These are phyloP conservation scores for Venturia effusa DNA, from an alignment of 2,329 filamentous ascomycete species.

Conservation along the genomic window DNA sequence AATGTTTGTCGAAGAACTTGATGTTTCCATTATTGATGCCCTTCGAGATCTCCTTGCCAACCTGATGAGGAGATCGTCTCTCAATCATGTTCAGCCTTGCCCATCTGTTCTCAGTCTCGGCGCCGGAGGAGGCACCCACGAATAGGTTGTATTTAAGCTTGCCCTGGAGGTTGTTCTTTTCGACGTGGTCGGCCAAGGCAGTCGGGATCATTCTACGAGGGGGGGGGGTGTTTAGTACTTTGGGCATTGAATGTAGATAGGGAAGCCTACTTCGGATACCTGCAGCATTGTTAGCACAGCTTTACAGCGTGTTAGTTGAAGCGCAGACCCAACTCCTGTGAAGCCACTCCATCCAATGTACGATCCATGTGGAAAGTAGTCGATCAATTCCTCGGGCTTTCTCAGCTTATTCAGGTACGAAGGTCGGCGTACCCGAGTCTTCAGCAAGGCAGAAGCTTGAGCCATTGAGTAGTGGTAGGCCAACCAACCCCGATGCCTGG, in stretches of 20 bases:
- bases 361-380: conserved; percentile 72
- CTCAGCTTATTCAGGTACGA: conserved; percentile 72
- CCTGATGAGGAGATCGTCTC: conserved; percentile 72
- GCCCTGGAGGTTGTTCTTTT: conserved; percentile 74
- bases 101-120: conserved; percentile 88
- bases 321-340: conserved; percentile 35
- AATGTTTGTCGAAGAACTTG: conserved; percentile 87
- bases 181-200: conserved; percentile 77
- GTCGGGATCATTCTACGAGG: conserved; percentile 55
- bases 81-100: conserved; percentile 85
- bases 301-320: not conserved
- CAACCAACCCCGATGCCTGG: not conserved
- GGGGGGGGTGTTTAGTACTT: not conserved
- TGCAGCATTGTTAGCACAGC: conserved; percentile 47
- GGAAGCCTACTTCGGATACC: conserved; percentile 65
- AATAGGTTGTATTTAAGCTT: conserved; percentile 80
- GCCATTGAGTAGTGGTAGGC: conserved; percentile 27
- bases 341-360: conserved; percentile 90
- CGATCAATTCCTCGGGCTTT: conserved; percentile 66
- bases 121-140: conserved; percentile 79
- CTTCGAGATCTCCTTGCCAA: conserved; percentile 81
- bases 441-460: conserved; percentile 59
- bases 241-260: not conserved
- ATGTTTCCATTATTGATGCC: conserved; percentile 84
- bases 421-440: conserved; percentile 62